Conservation (phyloP, 2,329 filamentous ascomycete species). For the Macrophomina tecta region DNA sequence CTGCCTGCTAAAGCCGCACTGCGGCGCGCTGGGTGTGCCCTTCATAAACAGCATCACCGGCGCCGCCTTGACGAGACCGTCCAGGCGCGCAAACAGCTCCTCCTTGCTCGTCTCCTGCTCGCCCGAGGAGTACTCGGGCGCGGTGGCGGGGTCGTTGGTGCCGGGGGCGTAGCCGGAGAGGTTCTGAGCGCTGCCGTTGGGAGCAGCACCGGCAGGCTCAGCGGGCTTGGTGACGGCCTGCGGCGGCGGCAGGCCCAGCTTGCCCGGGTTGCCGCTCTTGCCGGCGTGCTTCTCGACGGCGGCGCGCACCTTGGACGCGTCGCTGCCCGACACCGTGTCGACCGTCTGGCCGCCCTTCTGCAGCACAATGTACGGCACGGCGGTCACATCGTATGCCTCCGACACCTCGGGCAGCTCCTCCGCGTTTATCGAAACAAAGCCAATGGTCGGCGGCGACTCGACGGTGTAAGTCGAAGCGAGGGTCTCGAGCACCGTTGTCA, state of each 20-base stretch:
- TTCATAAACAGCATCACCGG: conserved; percentile 99
- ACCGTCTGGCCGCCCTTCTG: conserved; percentile 76
- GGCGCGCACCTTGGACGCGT: conserved; percentile 81
- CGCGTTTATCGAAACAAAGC: conserved; percentile 90
- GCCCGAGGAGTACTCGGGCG: conserved; percentile 52
- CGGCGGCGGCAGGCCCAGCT: conserved; percentile 47
- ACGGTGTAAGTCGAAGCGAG: conserved; percentile 85
- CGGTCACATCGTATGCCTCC: conserved; percentile 91
- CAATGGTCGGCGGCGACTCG: conserved; percentile 68
- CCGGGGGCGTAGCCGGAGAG: conserved; percentile 54
- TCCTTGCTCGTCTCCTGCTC: conserved; percentile 67
- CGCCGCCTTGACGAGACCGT: conserved; percentile 88
- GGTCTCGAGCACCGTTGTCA: conserved; percentile 83
- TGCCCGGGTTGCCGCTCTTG: conserved; percentile 46
- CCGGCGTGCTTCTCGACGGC: conserved; percentile 84
- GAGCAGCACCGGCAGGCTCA: conserved; percentile 37
- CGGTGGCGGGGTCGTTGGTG: conserved; percentile 50
- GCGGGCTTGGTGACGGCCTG: conserved; percentile 53
- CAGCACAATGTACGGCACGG: conserved; percentile 90
- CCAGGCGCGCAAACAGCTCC: conserved; percentile 80
- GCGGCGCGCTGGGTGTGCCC: conserved; percentile 84
- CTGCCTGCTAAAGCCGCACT: conserved; percentile 93
- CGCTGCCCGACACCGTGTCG: conserved; percentile 87
- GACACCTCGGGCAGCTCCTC: conserved; percentile 92
- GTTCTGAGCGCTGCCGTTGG: conserved; percentile 44